Percentiles rank a stretch among this genome's conserved stretches.
These are phyloP conservation scores for Setaria italica DNA, from an alignment of 202 grass and related monocot genomes.

Conservation along the genomic window DNA sequence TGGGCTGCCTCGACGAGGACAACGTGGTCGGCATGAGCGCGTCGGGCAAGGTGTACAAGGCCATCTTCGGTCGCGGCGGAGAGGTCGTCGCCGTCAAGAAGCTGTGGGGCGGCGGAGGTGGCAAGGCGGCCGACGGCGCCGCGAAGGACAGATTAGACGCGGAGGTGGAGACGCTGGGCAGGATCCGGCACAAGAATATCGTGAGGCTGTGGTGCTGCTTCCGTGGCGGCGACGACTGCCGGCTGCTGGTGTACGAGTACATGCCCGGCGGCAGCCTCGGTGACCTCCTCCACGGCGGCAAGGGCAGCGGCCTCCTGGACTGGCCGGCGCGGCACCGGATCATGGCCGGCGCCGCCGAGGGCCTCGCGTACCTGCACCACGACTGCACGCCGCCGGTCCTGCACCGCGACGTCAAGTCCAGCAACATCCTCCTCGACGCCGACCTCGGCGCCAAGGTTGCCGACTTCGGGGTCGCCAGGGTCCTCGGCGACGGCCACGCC, in stretches of 20 bases:
- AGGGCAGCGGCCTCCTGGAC: slow-evolving; percentile 49
- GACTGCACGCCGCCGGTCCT: slow-evolving; percentile 72
- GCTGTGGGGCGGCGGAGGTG: slow-evolving; percentile 37
- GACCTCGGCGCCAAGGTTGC: slow-evolving; percentile 66
- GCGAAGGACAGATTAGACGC: slow-evolving; percentile 60
- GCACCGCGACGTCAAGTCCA: slow-evolving; percentile 84
- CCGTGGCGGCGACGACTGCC: slow-evolving; percentile 51
- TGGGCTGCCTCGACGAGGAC: slow-evolving; percentile 65
- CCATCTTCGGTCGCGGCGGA: slow-evolving; percentile 33
- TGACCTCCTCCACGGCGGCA: slow-evolving; percentile 71
- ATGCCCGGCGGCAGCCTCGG: slow-evolving; percentile 81
- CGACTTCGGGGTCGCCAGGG: slow-evolving; percentile 78
- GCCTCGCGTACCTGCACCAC: slow-evolving; percentile 82
- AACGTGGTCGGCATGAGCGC: slow-evolving; percentile 77
- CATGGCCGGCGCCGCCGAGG: slow-evolving; percentile 64
- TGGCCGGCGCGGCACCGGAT: slow-evolving; percentile 63
- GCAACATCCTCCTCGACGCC: slow-evolving; percentile 79
- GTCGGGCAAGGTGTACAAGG: slow-evolving; percentile 81
- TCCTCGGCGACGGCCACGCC: background rate
- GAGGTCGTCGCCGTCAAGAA: slow-evolving; percentile 63
- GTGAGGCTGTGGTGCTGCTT: slow-evolving; percentile 82
- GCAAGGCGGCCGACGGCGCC: background rate
- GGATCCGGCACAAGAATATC: slow-evolving; percentile 85
- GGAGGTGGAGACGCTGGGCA: slow-evolving; percentile 74
- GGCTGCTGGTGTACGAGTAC: slow-evolving; percentile 86